Evolutionary conservation across 2,329 filamentous ascomycete genomes (phyloP), one percentile per base, ranked within the genome.

Genomic region (Ilyonectria sp.): DNA sequence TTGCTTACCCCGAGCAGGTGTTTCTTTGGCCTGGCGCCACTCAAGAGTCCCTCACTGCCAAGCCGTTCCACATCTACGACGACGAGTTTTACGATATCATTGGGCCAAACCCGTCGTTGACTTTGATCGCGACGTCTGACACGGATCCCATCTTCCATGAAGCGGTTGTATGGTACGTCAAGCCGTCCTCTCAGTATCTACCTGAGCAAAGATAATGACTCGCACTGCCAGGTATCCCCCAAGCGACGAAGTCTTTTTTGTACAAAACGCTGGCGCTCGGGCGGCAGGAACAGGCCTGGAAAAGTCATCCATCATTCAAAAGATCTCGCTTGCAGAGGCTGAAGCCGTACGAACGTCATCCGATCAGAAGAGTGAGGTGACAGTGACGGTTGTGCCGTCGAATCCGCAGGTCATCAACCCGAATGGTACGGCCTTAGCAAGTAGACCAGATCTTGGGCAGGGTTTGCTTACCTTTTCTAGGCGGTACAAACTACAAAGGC

Each of bases 241-340:
- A 0, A 87, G 83, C 0, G 83, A 88, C 19, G 86, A 88, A 66
- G 79, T 87, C 46, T 88, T 88, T 69, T 89, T 89, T 47, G 85
- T 83, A 0, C 86, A 88, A 63, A 87, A 86, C 50, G 86, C 86
- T 0, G 86, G 86, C 0, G 79, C 81, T 0, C 70, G 66, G 0
- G 83, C 78, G 10, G 82, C 86, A 2, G 86, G 86, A 2, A 88
- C 86, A 0, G 82, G 86, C 0, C 74, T 88, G 1, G 81, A 83
- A 55, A 87, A 86, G 72, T 88, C 86, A 0, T 81, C 82, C 37
- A 81, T 86, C 29, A 81, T 88, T 29, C 80, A 84, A 53, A 88
- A 87, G 76, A 86, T 88, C 33, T 82, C 82, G 0, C 73, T 88
- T 1, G 67, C 75, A 0, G 80, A 86, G 19, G 84, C 84, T 2